Evolutionary conservation across 2,329 filamentous ascomycete genomes (phyloP).

Genomic region (Aspergillus aculeatinus): DNA sequence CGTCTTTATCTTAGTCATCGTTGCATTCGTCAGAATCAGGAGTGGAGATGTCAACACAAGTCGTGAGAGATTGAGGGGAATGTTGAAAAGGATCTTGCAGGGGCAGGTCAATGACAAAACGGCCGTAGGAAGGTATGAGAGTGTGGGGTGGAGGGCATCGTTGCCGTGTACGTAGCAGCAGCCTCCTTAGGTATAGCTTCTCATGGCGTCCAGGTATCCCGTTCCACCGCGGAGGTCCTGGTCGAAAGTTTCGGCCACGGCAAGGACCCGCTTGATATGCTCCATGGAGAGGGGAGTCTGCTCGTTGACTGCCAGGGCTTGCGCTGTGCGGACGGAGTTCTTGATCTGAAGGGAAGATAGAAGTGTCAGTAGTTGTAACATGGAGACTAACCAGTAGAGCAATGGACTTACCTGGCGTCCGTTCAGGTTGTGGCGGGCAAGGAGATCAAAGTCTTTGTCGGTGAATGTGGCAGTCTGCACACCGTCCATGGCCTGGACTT

Average conservation of each 20-base stretch:
- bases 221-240: conserved; percentile 77
- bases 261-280: conserved; percentile 79
- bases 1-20: background rate
- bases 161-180: no score
- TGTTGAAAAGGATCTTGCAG: no score
- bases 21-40: no score
- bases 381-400: background rate
- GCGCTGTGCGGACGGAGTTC: conserved; percentile 79
- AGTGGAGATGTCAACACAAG: background rate
- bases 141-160: no score
- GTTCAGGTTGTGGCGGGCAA: conserved; percentile 69
- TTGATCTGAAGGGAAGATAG: conserved; percentile 67
- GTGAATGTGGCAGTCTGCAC: conserved; percentile 49
- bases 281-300: conserved; percentile 69
- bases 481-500: conserved; percentile 65
- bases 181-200: conserved; percentile 58
- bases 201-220: conserved; percentile 81
- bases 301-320: conserved; percentile 77
- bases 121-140: no score
- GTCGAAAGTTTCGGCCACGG: conserved; percentile 79
- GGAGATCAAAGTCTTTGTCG: conserved; percentile 63
- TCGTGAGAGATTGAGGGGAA: no score
- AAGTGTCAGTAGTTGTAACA: background rate
- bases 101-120: no score
- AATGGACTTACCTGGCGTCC: conserved; percentile 59